Evolutionary conservation across 225 moss, liverwort and hornwort genomes (phyloP).

Genomic region (Marchantia paleacea): DNA sequence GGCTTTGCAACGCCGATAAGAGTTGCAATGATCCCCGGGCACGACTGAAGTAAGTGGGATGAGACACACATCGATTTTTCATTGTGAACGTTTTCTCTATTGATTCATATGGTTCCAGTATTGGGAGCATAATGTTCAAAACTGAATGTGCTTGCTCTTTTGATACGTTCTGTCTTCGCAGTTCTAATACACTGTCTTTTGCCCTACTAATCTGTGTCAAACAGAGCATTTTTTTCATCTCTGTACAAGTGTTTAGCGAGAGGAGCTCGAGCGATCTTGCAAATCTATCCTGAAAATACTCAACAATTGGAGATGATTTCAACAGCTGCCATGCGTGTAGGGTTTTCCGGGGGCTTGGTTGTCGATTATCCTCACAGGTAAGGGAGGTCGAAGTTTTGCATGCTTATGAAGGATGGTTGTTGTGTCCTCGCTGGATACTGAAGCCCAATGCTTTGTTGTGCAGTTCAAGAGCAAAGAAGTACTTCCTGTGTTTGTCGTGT

Average conservation of each 20-base stretch:
- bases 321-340: slow-evolving; percentile 78
- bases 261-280: slow-evolving; percentile 82
- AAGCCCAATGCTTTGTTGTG: not conserved
- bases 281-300: slow-evolving; percentile 76
- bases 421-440: not conserved
- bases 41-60: slow-evolving; percentile 57
- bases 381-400: not conserved
- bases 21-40: slow-evolving; percentile 72
- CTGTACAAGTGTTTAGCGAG: slow-evolving; percentile 73
- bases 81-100: not conserved
- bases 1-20: slow-evolving; percentile 96
- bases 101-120: not conserved
- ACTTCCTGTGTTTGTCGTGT: slow-evolving; percentile 68
- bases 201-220: too few species aligned
- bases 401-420: too few species aligned
- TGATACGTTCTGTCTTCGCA: not conserved
- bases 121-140: not conserved
- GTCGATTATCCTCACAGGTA: slow-evolving; percentile 89
- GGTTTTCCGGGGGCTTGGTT: slow-evolving; percentile 91
- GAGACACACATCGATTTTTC: not conserved
- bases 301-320: slow-evolving; percentile 92
- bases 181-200: not conserved
- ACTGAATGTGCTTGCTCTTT: not conserved
- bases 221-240: slow-evolving; percentile 68
- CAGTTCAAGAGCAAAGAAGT: slow-evolving; percentile 87